Evolutionary conservation across 495 filamentous ascomycete species (phyloP).

Genomic region (Podospora australis): DNA sequence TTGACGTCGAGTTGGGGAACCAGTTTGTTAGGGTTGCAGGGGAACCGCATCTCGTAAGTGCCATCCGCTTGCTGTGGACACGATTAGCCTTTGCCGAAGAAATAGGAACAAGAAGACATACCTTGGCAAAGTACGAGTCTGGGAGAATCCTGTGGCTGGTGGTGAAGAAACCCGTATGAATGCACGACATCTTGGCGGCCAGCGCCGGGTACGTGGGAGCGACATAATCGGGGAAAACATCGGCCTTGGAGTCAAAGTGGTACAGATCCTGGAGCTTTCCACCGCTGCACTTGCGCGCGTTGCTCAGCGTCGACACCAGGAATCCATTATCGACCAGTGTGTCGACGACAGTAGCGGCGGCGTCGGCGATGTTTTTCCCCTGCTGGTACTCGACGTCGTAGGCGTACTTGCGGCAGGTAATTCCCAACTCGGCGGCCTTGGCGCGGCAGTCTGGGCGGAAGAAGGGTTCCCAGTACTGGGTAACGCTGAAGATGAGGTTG

Average conservation of each 20-base stretch:
- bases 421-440: slow-evolving; percentile 16
- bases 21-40: slow-evolving; percentile 19
- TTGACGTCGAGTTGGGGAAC: slow-evolving; percentile 37
- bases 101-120: neutral
- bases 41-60: slow-evolving; percentile 35
- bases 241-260: slow-evolving; percentile 41
- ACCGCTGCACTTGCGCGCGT: slow-evolving; percentile 29
- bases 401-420: slow-evolving; percentile 34
- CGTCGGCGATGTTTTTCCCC: slow-evolving; percentile 48
- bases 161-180: slow-evolving; percentile 41
- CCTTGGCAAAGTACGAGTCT: slow-evolving; percentile 32
- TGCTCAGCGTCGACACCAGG: slow-evolving; percentile 37
- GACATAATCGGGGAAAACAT: slow-evolving; percentile 36
- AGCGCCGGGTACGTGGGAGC: slow-evolving; percentile 33
- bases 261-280: slow-evolving; percentile 35
- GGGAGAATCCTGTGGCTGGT: slow-evolving; percentile 35
- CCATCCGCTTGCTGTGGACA: slow-evolving; percentile 22
- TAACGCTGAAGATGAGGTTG: slow-evolving; percentile 45
- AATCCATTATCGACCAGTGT: slow-evolving; percentile 42
- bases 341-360: slow-evolving; percentile 38
- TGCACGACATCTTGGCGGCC: slow-evolving; percentile 39
- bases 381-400: slow-evolving; percentile 46
- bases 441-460: slow-evolving; percentile 26
- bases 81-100: neutral
- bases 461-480: slow-evolving; percentile 46